Percentiles rank a stretch among this genome's conserved stretches.
Conservation (phyloP, 1,284 basidiomycete genomes). For the Apiotrichum sp. region DNA sequence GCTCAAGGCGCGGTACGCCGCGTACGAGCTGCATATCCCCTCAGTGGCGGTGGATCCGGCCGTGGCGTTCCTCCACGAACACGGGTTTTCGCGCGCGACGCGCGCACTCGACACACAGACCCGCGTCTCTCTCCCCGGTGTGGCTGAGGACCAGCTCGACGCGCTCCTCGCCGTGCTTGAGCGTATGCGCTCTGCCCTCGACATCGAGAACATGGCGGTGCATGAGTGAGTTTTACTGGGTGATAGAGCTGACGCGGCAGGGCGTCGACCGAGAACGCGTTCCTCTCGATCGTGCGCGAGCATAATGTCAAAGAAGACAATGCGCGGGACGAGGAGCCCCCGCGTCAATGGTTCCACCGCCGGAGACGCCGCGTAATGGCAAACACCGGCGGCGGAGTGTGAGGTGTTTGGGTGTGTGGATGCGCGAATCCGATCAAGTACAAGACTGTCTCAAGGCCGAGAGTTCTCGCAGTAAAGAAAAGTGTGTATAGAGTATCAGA, state of each 20-base stretch:
- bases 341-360: no score
- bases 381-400: no score
- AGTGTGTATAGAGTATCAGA: no score
- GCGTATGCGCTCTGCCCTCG: conserved; percentile 15
- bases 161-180: conserved; percentile 19
- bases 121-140: conserved; percentile 27
- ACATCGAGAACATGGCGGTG: conserved; percentile 22
- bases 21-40: conserved; percentile 71
- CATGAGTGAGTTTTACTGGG: conserved; percentile 28
- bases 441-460: no score
- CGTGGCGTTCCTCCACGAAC: conserved; percentile 58
- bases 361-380: no score
- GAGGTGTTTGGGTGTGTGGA: no score
- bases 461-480: no score
- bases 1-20: conserved; percentile 60
- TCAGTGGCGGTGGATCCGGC: conserved; percentile 56
- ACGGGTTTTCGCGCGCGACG: conserved; percentile 53
- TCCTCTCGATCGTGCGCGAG: conserved; percentile 31
- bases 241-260: conserved; percentile 6
- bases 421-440: no score
- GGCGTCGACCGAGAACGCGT: conserved; percentile 35
- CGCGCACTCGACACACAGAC: conserved; percentile 25
- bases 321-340: no score
- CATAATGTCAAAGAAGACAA: conserved; percentile 21
- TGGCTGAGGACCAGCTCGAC: conserved; percentile 25